Evolutionary conservation across 2,329 filamentous ascomycete species (phyloP).

Genomic region (Trichoderma atrobrunneum): DNA sequence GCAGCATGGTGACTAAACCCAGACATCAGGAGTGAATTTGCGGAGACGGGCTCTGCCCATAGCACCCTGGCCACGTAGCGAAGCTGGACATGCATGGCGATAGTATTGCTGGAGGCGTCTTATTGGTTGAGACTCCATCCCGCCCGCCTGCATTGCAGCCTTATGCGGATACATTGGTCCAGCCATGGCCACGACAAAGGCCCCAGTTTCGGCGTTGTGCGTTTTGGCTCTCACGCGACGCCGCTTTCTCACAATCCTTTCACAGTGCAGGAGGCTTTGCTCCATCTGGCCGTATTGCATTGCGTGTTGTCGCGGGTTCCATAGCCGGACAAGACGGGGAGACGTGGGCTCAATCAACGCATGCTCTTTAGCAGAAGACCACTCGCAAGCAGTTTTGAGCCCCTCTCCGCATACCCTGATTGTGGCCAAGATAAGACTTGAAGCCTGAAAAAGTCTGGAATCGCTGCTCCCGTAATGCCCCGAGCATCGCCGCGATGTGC

Average conservation of each 20-base stretch:
- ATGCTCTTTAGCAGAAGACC: conserved; percentile 3
- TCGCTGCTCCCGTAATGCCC: background rate
- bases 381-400: background rate
- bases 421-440: background rate
- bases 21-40: background rate
- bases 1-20: background rate
- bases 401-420: background rate
- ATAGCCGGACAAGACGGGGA: background rate
- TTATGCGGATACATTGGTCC: conserved; percentile 16
- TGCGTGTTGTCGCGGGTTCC: conserved; percentile 13
- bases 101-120: conserved; percentile 10
- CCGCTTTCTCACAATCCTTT: background rate
- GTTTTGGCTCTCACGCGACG: background rate
- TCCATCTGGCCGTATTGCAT: background rate
- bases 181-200: conserved; percentile 15
- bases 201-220: background rate
- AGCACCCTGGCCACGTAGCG: conserved; percentile 20
- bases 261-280: background rate
- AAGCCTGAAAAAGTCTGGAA: background rate
- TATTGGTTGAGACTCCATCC: conserved; percentile 16
- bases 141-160: conserved; percentile 19
- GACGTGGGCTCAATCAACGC: conserved; percentile 18
- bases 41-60: background rate
- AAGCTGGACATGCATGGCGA: conserved; percentile 13
- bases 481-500: background rate